These are phyloP conservation scores for Bassia scoparia DNA, from an alignment of 148 eudicot genomes.

Conservation along the genomic window DNA sequence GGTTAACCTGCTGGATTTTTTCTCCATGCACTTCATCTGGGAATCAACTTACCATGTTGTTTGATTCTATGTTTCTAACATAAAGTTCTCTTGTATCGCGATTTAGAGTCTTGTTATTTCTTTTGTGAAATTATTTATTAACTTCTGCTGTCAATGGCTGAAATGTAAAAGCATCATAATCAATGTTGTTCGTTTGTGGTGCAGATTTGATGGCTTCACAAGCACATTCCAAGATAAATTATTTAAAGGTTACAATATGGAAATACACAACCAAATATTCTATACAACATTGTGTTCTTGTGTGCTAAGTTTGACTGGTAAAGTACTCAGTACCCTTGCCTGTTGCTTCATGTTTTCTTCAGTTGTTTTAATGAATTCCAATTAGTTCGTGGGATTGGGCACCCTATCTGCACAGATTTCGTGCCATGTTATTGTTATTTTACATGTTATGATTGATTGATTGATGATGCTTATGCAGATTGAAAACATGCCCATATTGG, in stretches of 20 bases:
- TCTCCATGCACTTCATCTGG: not conserved
- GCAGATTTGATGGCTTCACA: constrained; percentile 92
- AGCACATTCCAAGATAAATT: constrained; percentile 97
- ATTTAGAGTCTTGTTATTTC: not conserved
- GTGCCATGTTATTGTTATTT: no score
- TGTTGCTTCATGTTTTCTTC: not conserved
- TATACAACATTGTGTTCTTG: constrained; percentile 96
- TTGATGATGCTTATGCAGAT: no score
- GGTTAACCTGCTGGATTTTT: not conserved
- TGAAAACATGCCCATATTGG: no score
- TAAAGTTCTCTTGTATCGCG: not conserved
- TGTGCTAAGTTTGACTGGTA: constrained; percentile 82
- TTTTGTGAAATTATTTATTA: not conserved
- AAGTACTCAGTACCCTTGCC: constrained; percentile 7
- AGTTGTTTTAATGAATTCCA: not conserved
- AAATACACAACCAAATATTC: constrained; percentile 91
- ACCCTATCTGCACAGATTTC: no score
- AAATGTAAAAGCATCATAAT: not conserved
- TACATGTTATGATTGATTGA: no score
- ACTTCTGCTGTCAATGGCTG: not conserved
- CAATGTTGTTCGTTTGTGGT: constrained; percentile 2
- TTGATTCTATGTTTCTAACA: no score
- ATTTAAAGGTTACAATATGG: constrained; percentile 96
- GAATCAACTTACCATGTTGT: not conserved
- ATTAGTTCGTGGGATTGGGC: no score